A percentile compares a stretch with the other conserved stretches of the same genome.
Conservation (phyloP, 139 green algal species). For the Microglena sp. region DNA sequence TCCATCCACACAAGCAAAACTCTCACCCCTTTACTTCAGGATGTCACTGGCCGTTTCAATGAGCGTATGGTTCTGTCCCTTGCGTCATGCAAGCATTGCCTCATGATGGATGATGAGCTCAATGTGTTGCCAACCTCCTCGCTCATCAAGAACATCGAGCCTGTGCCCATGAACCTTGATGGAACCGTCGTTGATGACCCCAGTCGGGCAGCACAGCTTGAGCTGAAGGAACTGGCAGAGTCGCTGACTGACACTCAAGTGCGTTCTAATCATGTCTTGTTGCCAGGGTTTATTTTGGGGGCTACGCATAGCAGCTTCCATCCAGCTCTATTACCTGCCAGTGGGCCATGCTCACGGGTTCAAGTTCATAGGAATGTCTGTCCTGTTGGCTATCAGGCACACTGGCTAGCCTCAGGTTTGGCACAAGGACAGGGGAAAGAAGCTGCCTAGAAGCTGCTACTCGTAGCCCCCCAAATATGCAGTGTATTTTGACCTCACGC, state of each 20-base stretch:
- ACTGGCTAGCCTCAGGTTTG: too few relatives aligned
- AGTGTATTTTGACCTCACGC: too few relatives aligned
- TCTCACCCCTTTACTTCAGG: too few relatives aligned
- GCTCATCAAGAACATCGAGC: conserved; percentile 44
- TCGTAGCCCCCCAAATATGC: too few relatives aligned
- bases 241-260: conserved; percentile 75
- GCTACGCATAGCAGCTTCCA: too few relatives aligned
- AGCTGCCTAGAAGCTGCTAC: too few relatives aligned
- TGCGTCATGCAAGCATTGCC: conserved; percentile 64
- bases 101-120: conserved; percentile 97
- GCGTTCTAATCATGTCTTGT: neutral
- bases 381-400: too few relatives aligned
- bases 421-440: too few relatives aligned
- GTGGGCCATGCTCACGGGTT: too few relatives aligned
- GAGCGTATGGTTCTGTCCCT: conserved; percentile 93
- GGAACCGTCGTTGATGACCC: conserved; percentile 36
- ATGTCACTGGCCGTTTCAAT: conserved; percentile 82
- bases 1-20: too few relatives aligned
- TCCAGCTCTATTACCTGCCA: too few relatives aligned
- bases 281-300: neutral
- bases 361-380: too few relatives aligned
- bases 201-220: conserved; percentile 22
- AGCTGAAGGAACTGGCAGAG: conserved; percentile 76
- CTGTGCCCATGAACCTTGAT: conserved; percentile 41
- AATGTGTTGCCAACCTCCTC: conserved; percentile 87